A percentile compares a stretch with the other conserved stretches of the same genome.
Conservation (phyloP, 371 early-diverging fungal genomes). For the Mortierella sp. region DNA sequence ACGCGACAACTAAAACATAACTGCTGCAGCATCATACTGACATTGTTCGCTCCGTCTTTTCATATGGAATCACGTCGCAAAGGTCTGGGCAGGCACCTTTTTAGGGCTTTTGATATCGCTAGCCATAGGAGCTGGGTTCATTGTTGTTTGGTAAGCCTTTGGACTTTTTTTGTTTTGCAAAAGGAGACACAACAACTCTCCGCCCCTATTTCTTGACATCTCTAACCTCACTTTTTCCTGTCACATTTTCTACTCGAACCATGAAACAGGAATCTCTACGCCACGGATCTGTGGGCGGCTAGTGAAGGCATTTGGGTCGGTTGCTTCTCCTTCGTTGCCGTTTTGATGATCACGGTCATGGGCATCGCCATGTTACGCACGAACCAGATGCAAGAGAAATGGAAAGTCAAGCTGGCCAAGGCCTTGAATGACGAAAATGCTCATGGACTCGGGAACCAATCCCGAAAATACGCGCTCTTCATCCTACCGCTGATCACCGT, state of each 20-base stretch:
- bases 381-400: conserved; percentile 77
- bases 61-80: too few species aligned
- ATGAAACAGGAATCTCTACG: conserved; percentile 56
- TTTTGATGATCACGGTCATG: conserved; percentile 76
- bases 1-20: neutral
- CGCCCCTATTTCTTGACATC: neutral
- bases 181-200: neutral
- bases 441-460: conserved; percentile 35
- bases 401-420: conserved; percentile 68
- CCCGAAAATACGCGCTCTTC: conserved; percentile 72
- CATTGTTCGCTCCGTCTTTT: neutral
- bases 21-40: neutral
- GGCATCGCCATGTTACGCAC: conserved; percentile 79
- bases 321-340: conserved; percentile 76
- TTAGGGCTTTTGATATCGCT: conserved; percentile 73
- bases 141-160: conserved; percentile 70
- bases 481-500: conserved; percentile 84
- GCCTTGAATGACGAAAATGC: conserved; percentile 59
- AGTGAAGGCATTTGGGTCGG: conserved; percentile 87
- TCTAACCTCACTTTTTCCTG: neutral
- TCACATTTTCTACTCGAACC: neutral
- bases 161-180: too few species aligned
- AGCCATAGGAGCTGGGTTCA: conserved; percentile 76
- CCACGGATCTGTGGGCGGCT: conserved; percentile 74
- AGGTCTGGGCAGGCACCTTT: conserved; percentile 73